Percentiles rank a stretch among this genome's conserved stretches.
phyloP scores from a whole-genome alignment of 495 filamentous ascomycete genomes.

The Podospora anserina region DNA sequence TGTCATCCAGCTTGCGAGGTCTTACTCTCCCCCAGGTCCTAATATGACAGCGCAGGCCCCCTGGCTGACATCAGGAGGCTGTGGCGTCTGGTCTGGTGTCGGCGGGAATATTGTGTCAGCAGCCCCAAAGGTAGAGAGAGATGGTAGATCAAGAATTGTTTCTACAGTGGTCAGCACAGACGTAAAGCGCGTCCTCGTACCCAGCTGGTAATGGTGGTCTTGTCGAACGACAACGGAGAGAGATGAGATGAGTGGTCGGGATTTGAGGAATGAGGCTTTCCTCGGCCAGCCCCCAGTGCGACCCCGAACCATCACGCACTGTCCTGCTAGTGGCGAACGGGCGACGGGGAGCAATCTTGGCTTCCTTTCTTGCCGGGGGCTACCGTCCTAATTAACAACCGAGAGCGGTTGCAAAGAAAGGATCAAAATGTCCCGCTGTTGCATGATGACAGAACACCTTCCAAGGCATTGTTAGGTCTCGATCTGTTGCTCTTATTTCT shows the following conservation, averaged over 20 bases:
- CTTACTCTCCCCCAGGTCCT: background rate
- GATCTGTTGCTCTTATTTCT: background rate
- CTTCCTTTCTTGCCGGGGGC: conserved; percentile 4
- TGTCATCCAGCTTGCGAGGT: background rate
- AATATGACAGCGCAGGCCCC: background rate
- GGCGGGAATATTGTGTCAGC: background rate
- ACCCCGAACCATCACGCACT: background rate
- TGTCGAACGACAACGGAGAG: background rate
- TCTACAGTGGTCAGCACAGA: background rate
- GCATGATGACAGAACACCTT: background rate
- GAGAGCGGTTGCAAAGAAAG: background rate
- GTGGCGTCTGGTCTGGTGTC: background rate
- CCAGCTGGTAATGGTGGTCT: background rate
- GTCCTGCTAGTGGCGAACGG: conserved; percentile 4
- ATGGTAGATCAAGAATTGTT: background rate
- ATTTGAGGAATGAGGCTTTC: conserved; percentile 16
- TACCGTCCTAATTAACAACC: conserved; percentile 7
- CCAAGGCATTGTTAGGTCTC: background rate
- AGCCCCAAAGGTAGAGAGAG: background rate
- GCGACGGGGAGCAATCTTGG: conserved; percentile 9
- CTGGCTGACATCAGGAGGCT: background rate
- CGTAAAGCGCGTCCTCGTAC: background rate
- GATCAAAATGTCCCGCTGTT: conserved; percentile 7
- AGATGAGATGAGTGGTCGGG: conserved; percentile 9
- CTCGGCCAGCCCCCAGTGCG: conserved; percentile 6